Conservation (phyloP, 2,329 filamentous ascomycete species). For the Aspergillus sergii region DNA sequence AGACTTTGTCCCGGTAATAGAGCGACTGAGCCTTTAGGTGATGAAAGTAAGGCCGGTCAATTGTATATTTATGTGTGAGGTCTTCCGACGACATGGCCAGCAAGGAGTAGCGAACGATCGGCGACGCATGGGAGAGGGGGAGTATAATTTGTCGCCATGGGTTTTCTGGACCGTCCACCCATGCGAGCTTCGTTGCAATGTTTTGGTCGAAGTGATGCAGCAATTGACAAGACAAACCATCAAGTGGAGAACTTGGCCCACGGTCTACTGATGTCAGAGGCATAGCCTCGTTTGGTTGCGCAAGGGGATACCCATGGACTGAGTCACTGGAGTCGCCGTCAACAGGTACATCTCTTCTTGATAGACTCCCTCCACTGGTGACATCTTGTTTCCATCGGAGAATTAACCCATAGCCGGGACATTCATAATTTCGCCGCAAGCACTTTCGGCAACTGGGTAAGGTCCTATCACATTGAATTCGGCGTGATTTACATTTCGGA, state of each 20-base stretch:
- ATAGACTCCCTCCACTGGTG: slow-evolving; percentile 28
- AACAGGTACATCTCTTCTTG: slow-evolving; percentile 23
- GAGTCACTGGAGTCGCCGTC: not conserved
- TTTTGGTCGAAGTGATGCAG: slow-evolving; percentile 27
- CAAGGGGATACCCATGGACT: not conserved
- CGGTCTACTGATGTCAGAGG: not conserved
- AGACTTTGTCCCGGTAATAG: slow-evolving; percentile 13
- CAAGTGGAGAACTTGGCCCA: not conserved
- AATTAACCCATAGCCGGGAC: slow-evolving; percentile 28
- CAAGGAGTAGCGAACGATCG: slow-evolving; percentile 25
- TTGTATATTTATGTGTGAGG: slow-evolving; percentile 16
- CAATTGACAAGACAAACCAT: slow-evolving; percentile 13
- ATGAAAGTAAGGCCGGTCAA: slow-evolving; percentile 8
- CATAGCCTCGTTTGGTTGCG: not conserved
- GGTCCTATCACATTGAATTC: slow-evolving; percentile 30
- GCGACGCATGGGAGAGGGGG: slow-evolving; percentile 25
- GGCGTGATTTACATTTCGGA: slow-evolving; percentile 25
- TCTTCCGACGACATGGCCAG: slow-evolving; percentile 30
- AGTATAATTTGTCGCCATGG: slow-evolving; percentile 30
- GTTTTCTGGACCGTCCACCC: slow-evolving; percentile 30
- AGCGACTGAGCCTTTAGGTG: slow-evolving; percentile 15
- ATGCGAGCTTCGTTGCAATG: slow-evolving; percentile 27
- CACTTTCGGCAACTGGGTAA: slow-evolving; percentile 29
- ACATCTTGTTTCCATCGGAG: slow-evolving; percentile 30
- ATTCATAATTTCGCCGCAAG: slow-evolving; percentile 25